Conservation (phyloP, 73 alveolate genomes). For the Loxodes magnus region DNA sequence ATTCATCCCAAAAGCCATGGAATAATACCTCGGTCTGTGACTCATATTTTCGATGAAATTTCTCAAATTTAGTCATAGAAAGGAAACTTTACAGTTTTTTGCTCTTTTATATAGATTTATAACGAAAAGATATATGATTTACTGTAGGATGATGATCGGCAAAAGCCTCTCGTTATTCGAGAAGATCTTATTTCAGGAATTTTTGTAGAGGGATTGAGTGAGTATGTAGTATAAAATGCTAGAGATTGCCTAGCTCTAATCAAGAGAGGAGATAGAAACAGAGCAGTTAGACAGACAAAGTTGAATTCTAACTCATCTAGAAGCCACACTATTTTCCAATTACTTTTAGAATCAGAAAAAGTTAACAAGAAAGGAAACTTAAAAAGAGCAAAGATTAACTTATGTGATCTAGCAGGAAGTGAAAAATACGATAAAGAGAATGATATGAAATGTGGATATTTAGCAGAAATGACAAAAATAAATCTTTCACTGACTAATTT, state of each 20-base stretch:
- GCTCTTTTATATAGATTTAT: constrained; percentile 40
- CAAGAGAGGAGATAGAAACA: constrained; percentile 54
- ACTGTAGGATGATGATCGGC: constrained; percentile 1
- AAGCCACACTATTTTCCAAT: constrained; percentile 56
- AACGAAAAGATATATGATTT: constrained; percentile 44
- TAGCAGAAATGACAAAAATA: constrained; percentile 63
- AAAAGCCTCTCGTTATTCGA: constrained; percentile 47
- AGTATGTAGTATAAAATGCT: constrained; percentile 46
- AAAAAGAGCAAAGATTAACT: constrained; percentile 45
- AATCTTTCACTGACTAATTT: constrained; percentile 70
- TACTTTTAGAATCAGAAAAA: constrained; percentile 40
- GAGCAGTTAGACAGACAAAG: constrained; percentile 51
- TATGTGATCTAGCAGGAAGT: constrained; percentile 87
- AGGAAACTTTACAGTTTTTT: constrained; percentile 16
- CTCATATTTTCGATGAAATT: constrained; percentile 1
- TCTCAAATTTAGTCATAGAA: neutral
- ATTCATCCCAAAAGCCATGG: too few species aligned
- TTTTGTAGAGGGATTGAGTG: constrained; percentile 52
- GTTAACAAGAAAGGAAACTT: constrained; percentile 27
- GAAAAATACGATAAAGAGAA: constrained; percentile 74
- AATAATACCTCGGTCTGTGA: too few species aligned
- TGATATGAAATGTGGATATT: constrained; percentile 41
- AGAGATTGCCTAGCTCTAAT: constrained; percentile 50
- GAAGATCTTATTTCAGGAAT: constrained; percentile 64
- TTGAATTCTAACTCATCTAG: constrained; percentile 49